Evolutionary conservation across 2,329 filamentous ascomycete genomes (phyloP).

Genomic region (Trichophyton simii): DNA sequence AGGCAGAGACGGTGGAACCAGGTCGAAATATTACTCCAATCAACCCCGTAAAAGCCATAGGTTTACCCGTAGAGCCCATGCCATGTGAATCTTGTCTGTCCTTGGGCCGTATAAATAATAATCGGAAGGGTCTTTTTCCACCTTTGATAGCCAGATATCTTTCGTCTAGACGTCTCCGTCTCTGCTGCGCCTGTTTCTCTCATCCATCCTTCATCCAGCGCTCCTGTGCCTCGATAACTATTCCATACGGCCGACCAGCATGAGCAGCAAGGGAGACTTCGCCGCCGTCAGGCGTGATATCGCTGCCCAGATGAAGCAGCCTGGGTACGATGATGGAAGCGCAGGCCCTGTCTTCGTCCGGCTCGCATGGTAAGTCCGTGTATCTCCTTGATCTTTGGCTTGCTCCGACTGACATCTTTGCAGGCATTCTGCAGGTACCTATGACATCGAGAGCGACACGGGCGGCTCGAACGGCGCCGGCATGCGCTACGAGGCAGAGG

Average conservation of each 20-base stretch:
- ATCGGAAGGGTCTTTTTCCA: background rate
- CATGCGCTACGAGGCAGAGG: conserved; percentile 54
- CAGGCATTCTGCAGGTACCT: conserved; percentile 53
- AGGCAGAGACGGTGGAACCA: background rate
- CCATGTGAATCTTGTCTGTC: background rate
- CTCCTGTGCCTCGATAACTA: background rate
- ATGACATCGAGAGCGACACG: conserved; percentile 46
- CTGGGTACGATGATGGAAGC: conserved; percentile 53
- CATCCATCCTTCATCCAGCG: conserved; percentile 2
- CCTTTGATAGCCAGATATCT: background rate
- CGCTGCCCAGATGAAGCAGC: conserved; percentile 43
- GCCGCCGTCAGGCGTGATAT: conserved; percentile 44
- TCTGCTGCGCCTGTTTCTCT: background rate
- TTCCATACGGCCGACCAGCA: conserved; percentile 18
- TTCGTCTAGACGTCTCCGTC: background rate
- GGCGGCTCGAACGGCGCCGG: conserved; percentile 54
- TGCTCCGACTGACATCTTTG: background rate
- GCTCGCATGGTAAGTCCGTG: conserved; percentile 43
- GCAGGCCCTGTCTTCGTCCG: conserved; percentile 52
- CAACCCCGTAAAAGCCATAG: background rate
- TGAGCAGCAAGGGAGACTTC: conserved; percentile 30
- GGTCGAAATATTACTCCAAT: background rate
- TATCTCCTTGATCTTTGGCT: too few relatives aligned
- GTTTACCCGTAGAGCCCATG: background rate
- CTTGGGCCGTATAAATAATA: background rate